phyloP scores from a whole-genome alignment of 345 rosid species.

The Fremontodendron californicum region DNA sequence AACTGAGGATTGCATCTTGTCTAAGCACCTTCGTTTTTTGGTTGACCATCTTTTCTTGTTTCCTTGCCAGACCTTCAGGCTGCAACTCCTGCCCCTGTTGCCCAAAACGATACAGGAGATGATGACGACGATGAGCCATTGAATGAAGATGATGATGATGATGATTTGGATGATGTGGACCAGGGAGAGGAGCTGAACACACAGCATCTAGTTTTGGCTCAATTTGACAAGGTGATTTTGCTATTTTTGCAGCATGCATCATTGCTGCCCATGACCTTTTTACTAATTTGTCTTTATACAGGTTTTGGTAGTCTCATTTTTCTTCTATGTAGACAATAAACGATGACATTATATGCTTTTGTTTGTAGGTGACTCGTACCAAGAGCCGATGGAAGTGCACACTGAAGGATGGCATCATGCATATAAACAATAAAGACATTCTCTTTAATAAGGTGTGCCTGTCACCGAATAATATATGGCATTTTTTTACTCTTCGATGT shows the following conservation, averaged over 20 bases:
- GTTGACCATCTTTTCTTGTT: conserved; percentile 13
- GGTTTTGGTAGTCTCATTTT: background rate
- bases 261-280: background rate
- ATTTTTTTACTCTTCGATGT: background rate
- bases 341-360: background rate
- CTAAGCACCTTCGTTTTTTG: background rate
- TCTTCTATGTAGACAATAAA: background rate
- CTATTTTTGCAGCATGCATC: background rate
- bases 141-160: conserved; percentile 79
- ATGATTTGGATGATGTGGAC: conserved; percentile 84
- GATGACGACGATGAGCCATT: conserved; percentile 88
- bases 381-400: conserved; percentile 95
- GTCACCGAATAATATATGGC: background rate
- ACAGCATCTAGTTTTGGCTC: conserved; percentile 92
- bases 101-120: conserved; percentile 47
- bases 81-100: conserved; percentile 59
- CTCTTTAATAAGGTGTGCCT: conserved; percentile 79
- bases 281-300: background rate
- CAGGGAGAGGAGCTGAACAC: conserved; percentile 89
- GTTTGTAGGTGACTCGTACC: conserved; percentile 77
- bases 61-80: conserved; percentile 60
- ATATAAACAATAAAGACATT: conserved; percentile 87
- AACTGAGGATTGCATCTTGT: conserved; percentile 5
- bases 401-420: conserved; percentile 96
- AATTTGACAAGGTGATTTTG: conserved; percentile 86